Evolutionary conservation across 1,139 yeast genomes (phyloP).

Genomic region (Meyerozyma smithsonii): DNA sequence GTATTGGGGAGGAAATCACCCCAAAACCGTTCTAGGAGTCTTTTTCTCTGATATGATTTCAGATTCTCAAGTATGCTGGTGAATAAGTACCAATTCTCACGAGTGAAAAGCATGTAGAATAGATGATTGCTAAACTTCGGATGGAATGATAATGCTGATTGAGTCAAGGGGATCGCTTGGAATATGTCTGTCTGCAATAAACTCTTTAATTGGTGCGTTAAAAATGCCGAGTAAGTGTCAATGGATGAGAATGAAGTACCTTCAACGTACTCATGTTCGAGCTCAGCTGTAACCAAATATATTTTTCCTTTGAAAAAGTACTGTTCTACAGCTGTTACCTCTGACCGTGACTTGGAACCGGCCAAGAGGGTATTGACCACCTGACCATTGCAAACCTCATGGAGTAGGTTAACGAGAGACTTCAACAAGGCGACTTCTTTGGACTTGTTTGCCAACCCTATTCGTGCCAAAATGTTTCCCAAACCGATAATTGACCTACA

Average conservation of each 20-base stretch:
- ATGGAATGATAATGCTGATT: slow-evolving; percentile 23
- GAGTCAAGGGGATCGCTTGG: slow-evolving; percentile 18
- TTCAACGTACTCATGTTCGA: slow-evolving; percentile 12
- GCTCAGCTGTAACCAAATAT: slow-evolving; percentile 7
- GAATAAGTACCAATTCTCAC: slow-evolving; percentile 18
- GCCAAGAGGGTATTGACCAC: slow-evolving; percentile 14
- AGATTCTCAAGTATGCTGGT: slow-evolving; percentile 13
- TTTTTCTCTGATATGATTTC: slow-evolving; percentile 25
- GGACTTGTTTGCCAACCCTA: slow-evolving; percentile 9
- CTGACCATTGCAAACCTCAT: slow-evolving; percentile 16
- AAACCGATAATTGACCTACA: slow-evolving; percentile 25
- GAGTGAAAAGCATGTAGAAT: slow-evolving; percentile 21
- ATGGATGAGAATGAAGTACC: slow-evolving; percentile 10
- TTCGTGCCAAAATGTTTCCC: slow-evolving; percentile 23
- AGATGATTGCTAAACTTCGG: slow-evolving; percentile 14
- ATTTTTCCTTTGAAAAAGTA: slow-evolving; percentile 31
- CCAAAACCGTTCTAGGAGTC: slow-evolving; percentile 13
- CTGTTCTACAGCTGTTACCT: slow-evolving; percentile 32
- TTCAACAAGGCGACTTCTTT: slow-evolving; percentile 2
- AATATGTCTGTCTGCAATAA: slow-evolving; percentile 10
- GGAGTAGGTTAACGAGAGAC: slow-evolving; percentile 7
- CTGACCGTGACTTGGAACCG: slow-evolving; percentile 8
- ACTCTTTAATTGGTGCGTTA: slow-evolving; percentile 15
- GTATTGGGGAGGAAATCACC: slow-evolving; percentile 3
- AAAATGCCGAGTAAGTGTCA: slow-evolving; percentile 19